These are phyloP conservation scores for Aphanocladium album DNA, from an alignment of 2,329 filamentous ascomycete genomes.

Conservation along the genomic window DNA sequence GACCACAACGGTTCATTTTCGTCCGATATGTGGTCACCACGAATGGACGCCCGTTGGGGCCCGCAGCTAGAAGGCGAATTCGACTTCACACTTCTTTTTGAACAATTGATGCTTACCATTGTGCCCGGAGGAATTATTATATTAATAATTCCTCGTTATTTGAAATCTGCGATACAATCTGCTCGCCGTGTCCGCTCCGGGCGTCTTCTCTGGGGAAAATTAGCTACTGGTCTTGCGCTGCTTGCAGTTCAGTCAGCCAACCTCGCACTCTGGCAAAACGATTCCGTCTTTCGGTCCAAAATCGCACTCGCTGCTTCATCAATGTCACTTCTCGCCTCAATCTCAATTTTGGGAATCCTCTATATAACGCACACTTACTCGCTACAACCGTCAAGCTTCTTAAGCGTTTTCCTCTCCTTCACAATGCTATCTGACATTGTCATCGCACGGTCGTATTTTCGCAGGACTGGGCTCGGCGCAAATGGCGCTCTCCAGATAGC, in stretches of 20 bases:
- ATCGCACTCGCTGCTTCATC: background rate
- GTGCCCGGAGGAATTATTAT: background rate
- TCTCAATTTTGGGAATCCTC: constrained; percentile 18
- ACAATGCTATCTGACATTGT: constrained; percentile 29
- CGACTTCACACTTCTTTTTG: constrained; percentile 1
- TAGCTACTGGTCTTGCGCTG: background rate
- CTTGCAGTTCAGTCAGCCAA: background rate
- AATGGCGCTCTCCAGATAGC: constrained; percentile 25
- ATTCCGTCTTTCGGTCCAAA: background rate
- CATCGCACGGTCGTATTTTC: constrained; percentile 27
- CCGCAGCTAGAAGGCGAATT: background rate
- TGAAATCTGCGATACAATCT: background rate
- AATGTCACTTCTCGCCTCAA: background rate
- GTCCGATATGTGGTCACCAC: background rate
- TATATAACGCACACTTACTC: constrained; percentile 29
- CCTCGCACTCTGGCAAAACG: background rate
- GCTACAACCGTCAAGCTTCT: constrained; percentile 26
- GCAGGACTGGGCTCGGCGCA: constrained; percentile 19
- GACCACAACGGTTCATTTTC: too few relatives aligned
- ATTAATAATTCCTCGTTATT: background rate
- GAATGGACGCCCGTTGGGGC: background rate
- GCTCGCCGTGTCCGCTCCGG: background rate
- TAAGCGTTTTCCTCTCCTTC: constrained; percentile 27
- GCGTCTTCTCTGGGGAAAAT: background rate
- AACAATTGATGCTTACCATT: background rate